Evolutionary conservation across 1,284 basidiomycete species (phyloP), one percentile per base, ranked within the genome.

Genomic region (Cryptococcus floricola): DNA sequence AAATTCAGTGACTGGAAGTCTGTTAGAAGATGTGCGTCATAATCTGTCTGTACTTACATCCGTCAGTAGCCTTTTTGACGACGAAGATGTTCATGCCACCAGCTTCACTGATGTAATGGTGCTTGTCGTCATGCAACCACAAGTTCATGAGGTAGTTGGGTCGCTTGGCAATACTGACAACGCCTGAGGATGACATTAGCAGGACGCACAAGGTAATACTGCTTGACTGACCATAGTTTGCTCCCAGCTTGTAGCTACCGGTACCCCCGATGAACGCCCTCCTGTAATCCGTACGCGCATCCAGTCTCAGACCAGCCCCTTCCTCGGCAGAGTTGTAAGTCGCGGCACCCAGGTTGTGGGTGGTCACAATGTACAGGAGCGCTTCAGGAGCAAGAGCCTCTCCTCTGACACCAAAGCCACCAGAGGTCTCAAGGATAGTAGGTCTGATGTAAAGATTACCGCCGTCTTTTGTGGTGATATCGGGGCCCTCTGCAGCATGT

Each of bases 61-160:
- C 70, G 51, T 74, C 72, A 25, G 53, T 38, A 16, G 70, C 69
- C 62, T 74, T 58, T 52, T 73, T 73, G 66, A 74, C 68, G 56
- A 74, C 68, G 48, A 62, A 74, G n/a, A 75, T 65, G 60, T 75
- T 75, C 71, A 74, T 74, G 8, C 67, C 73, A 34, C 73, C 71
- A 12, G 73, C 73, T 61, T 75, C 73, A 4, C 68, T 71, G 53
- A 75, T 65, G 54, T 58, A 74, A 56, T 74, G 66, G 56, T 74
- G 66, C 43, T 69, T 52, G 31, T 34, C 31, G 37, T 64, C 68
- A 56, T 75, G 73, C 25, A 75, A 65, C 73, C 73, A 75, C 38
- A 75, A 63, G 13, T 66, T 69, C 73, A 75, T 75, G 55, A 65
- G 63, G 59, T 67, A 75, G 38, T 71, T 71, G n/a, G 65, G 65